These are phyloP conservation scores for Vachellia collinsii DNA, from an alignment of 306 rosid species.

Conservation along the genomic window DNA sequence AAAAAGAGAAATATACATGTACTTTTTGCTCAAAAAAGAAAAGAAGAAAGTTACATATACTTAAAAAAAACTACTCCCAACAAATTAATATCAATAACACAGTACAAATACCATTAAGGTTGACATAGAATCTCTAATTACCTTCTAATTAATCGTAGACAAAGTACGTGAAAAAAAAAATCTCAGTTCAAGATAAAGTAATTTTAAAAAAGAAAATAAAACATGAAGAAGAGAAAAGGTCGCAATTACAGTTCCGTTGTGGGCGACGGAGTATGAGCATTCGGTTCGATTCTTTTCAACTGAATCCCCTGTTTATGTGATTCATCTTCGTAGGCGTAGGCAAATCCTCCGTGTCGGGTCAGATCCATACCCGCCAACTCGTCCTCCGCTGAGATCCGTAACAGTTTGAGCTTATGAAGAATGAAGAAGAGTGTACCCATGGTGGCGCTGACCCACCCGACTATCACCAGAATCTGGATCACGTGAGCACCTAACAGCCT, in stretches of 20 bases:
- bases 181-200: neutral
- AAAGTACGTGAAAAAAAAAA: neutral
- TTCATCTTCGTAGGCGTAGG: constrained; percentile 36
- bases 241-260: neutral
- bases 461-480: constrained; percentile 25
- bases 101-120: neutral
- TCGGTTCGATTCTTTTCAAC: constrained; percentile 1
- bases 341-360: constrained; percentile 52
- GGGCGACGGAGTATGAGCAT: neutral
- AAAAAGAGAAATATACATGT: too few relatives aligned
- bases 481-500: constrained; percentile 12
- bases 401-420: constrained; percentile 10
- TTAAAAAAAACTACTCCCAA: too few relatives aligned
- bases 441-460: constrained; percentile 26
- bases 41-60: too few relatives aligned
- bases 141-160: neutral
- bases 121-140: neutral
- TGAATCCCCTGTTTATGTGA: constrained; percentile 2
- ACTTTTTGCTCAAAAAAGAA: too few relatives aligned
- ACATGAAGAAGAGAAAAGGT: neutral
- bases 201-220: neutral
- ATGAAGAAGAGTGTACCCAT: constrained; percentile 15
- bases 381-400: constrained; percentile 20
- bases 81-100: too few relatives aligned
- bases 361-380: constrained; percentile 58